These are phyloP conservation scores for Fusarium praegraminearum DNA, from an alignment of 2,329 filamentous ascomycete species.

Conservation along the genomic window DNA sequence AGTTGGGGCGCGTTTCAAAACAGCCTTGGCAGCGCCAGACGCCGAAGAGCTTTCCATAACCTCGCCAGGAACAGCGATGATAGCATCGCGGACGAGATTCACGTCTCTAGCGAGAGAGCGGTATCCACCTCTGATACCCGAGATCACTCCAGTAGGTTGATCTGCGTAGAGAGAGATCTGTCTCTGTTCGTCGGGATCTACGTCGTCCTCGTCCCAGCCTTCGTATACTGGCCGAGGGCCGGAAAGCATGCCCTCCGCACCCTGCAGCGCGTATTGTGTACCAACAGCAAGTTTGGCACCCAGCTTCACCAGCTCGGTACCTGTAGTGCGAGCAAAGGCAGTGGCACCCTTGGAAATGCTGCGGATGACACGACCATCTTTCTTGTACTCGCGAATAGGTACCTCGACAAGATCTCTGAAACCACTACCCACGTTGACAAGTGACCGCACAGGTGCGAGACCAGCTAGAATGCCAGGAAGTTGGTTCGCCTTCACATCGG, in stretches of 20 bases:
- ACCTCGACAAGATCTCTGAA: constrained; percentile 89
- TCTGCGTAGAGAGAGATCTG: constrained; percentile 93
- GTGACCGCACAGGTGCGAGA: constrained; percentile 86
- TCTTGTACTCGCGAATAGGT: constrained; percentile 91
- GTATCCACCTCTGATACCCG: constrained; percentile 87
- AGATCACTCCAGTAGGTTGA: constrained; percentile 88
- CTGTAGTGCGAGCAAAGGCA: constrained; percentile 92
- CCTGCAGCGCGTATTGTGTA: constrained; percentile 91
- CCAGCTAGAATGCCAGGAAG: constrained; percentile 90
- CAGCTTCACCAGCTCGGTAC: constrained; percentile 91
- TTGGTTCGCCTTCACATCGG: constrained; percentile 89
- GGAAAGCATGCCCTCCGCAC: constrained; percentile 82
- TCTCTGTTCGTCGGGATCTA: constrained; percentile 77
- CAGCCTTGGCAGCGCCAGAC: constrained; percentile 80
- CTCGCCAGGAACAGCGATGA: constrained; percentile 93
- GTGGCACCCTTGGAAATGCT: constrained; percentile 91
- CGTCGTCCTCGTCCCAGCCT: constrained; percentile 69
- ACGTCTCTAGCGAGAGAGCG: constrained; percentile 86
- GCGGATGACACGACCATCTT: constrained; percentile 91
- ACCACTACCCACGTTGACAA: constrained; percentile 91
- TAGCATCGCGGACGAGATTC: constrained; percentile 86
- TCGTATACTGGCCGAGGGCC: constrained; percentile 54
- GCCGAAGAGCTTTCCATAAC: constrained; percentile 88
- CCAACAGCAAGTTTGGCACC: constrained; percentile 95
- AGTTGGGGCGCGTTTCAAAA: constrained; percentile 87